Evolutionary conservation across 305 asterid genomes (phyloP).

Genomic region (Solanum chacoense): DNA sequence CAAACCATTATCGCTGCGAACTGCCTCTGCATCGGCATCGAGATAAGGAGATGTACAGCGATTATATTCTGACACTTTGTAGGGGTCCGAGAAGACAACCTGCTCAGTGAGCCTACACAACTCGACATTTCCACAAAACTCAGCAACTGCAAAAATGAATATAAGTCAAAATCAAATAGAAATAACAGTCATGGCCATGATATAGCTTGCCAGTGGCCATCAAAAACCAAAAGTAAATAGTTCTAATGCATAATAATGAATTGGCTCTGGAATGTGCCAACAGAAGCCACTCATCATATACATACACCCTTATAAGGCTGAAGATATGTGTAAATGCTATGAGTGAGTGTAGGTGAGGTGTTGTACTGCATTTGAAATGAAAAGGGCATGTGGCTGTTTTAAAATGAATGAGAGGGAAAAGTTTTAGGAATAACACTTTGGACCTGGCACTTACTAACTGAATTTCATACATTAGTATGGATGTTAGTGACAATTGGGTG

Average conservation of each 20-base stretch:
- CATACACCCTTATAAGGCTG: neutral
- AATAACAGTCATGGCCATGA: neutral
- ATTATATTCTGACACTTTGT: conserved; percentile 67
- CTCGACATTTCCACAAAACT: conserved; percentile 89
- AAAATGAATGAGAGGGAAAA: neutral
- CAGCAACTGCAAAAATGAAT: conserved; percentile 58
- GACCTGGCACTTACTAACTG: neutral
- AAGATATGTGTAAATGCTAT: neutral
- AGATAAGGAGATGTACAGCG: conserved; percentile 85
- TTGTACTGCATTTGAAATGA: neutral
- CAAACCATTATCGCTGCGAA: conserved; percentile 59
- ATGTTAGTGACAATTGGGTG: neutral
- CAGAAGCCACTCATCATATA: neutral
- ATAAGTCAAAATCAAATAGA: conserved; percentile 6
- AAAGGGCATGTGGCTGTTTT: neutral
- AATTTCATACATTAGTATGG: neutral
- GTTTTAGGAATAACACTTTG: neutral
- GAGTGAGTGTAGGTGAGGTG: neutral
- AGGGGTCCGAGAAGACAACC: conserved; percentile 90
- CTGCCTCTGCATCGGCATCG: conserved; percentile 79
- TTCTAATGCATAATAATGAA: neutral
- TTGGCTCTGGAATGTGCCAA: neutral
- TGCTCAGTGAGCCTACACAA: conserved; percentile 90
- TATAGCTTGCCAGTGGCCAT: neutral
- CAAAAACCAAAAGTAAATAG: neutral